phyloP scores from a whole-genome alignment of 805 yeast genomes.

The Suhomyces canberraensis region DNA sequence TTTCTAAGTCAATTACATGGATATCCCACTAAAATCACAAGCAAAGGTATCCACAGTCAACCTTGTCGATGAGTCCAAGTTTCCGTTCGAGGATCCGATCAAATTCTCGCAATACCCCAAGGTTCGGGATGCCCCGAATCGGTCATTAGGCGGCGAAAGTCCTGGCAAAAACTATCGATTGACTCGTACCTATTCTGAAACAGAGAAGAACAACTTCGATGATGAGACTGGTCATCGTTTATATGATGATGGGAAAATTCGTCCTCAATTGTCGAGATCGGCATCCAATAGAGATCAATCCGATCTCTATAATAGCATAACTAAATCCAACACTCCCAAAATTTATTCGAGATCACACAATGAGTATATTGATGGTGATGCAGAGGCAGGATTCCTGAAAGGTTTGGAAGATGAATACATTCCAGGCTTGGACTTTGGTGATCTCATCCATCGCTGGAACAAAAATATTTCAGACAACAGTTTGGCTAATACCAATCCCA shows the following conservation, averaged over 20 bases:
- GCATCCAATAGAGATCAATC: conserved; percentile 3
- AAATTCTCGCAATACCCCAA: neutral
- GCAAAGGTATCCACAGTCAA: conserved; percentile 38
- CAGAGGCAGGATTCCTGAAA: conserved; percentile 16
- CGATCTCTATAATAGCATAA: conserved; percentile 5
- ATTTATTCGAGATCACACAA: conserved; percentile 33
- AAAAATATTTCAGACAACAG: conserved; percentile 16
- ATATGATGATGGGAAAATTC: conserved; percentile 50
- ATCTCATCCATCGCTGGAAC: conserved; percentile 48
- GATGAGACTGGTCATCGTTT: conserved; percentile 51
- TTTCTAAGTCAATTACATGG: conserved; percentile 21
- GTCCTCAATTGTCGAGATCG: conserved; percentile 33
- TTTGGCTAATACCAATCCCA: conserved; percentile 1
- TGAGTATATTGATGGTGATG: conserved; percentile 12
- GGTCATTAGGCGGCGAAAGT: neutral
- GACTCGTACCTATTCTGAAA: conserved; percentile 61
- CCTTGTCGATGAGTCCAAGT: conserved; percentile 19
- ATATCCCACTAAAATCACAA: conserved; percentile 38
- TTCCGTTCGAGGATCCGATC: conserved; percentile 2
- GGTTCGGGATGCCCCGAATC: conserved; percentile 4
- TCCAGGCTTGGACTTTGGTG: conserved; percentile 63
- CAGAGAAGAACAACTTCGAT: conserved; percentile 60
- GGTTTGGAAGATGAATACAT: conserved; percentile 77
- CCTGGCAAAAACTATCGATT: conserved; percentile 15
- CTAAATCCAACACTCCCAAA: conserved; percentile 11